A percentile compares a stretch with the other conserved stretches of the same genome.
Conservation (phyloP, 768 basidiomycete species). For the Inosperma sp. region DNA sequence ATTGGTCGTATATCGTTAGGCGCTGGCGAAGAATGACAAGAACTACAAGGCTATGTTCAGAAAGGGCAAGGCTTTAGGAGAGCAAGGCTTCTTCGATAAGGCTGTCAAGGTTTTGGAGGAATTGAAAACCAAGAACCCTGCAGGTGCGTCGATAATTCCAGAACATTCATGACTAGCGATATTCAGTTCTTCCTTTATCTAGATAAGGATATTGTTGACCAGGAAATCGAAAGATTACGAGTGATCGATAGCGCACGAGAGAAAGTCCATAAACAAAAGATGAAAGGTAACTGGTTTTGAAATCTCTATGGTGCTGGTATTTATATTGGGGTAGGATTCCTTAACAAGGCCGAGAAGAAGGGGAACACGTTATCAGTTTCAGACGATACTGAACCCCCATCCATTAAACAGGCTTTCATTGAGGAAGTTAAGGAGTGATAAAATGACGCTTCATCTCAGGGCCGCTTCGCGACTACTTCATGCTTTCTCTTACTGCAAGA, state of each 20-base stretch:
- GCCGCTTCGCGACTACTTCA: background rate
- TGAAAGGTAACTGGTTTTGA: conserved; percentile 52
- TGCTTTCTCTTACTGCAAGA: background rate
- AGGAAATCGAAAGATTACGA: conserved; percentile 59
- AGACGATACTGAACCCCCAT: conserved; percentile 14
- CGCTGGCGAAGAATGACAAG: conserved; percentile 65
- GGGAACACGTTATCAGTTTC: conserved; percentile 18
- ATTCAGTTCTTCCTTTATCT: conserved; percentile 1
- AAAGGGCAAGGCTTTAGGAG: conserved; percentile 75
- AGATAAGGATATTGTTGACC: conserved; percentile 58
- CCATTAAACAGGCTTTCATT: conserved; percentile 21
- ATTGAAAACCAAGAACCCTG: conserved; percentile 56
- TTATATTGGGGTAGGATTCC: conserved; percentile 39
- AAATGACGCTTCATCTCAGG: background rate
- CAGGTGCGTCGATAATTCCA: conserved; percentile 38
- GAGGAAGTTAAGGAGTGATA: conserved; percentile 19
- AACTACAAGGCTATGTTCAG: conserved; percentile 80
- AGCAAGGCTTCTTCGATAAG: conserved; percentile 72
- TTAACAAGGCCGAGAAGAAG: conserved; percentile 40
- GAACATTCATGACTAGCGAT: background rate
- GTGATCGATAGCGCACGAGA: conserved; percentile 65
- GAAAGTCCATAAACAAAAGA: conserved; percentile 58
- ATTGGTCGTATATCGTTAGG: too few species aligned
- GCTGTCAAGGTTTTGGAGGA: conserved; percentile 63
- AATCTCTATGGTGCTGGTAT: background rate